Evolutionary conservation across 768 basidiomycete genomes (phyloP), one percentile per base, ranked within the genome.

Genomic region (Termitomyces sp.): DNA sequence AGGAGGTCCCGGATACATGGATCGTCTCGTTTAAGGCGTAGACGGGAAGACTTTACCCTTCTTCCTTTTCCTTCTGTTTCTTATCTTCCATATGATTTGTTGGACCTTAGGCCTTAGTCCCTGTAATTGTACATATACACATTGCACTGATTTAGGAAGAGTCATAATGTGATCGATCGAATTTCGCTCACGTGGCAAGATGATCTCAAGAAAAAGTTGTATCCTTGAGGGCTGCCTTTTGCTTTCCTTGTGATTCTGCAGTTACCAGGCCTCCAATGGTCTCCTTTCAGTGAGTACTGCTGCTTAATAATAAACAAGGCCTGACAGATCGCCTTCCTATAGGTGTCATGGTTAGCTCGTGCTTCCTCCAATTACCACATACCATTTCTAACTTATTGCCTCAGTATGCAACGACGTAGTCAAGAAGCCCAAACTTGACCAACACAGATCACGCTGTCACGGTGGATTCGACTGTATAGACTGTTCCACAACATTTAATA

Each of bases 391-490:
- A 65, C 48, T 35, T 12, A 57, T 50, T 39, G 32, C 50, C 57
- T 42, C 61, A 92, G 92, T 72, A 39, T 97, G 95, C 72, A 77
- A 82, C 55, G 95, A 97, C 66, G 88, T 93, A 11, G 87, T 96
- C 33, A 97, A 94, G 74, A 97, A 97, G 69, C 95, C 95, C 13
- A 94, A 95, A 73, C 82, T 97, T 1, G 93, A 96, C 73, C 84
- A 88, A 70, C 94, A 96, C 68, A 68, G 80, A 53, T 71, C 68
- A 33, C 76, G 81, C 49, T 94, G 91, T 68, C 77, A 86, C 58
- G 67, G 83, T 2, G 84, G 88, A 7, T 90, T 92, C 66, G 90
- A 90, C 68, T 92, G 91, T 70, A 85, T 94, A 69, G 94, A 97
- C 70, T 97, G 94, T 74, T 89, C 86, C n/a, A 89, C 81, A 54